Evolutionary conservation across 2,329 filamentous ascomycete genomes (phyloP).

Genomic region (Diplodia seriata): DNA sequence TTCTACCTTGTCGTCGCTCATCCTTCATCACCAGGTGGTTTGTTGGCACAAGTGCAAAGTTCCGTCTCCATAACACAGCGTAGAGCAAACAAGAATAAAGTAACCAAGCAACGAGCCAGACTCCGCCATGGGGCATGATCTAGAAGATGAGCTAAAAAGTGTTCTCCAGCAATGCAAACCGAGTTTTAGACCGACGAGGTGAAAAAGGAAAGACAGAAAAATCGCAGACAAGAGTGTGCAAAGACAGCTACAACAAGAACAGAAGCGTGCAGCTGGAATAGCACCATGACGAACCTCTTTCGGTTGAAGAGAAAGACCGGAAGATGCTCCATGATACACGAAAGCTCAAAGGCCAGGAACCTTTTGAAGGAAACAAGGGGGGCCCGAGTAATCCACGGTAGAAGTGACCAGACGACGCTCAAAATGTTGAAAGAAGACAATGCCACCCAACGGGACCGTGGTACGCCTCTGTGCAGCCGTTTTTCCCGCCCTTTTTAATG

Average conservation of each 20-base stretch:
- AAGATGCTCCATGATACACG: conserved; percentile 2
- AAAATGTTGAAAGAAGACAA: background rate
- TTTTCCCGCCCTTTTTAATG: conserved; percentile 11
- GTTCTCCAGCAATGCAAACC: conserved; percentile 16
- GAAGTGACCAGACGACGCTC: background rate
- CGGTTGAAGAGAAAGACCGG: background rate
- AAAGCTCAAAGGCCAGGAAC: background rate
- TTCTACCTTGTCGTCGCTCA: background rate
- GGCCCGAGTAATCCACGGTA: background rate
- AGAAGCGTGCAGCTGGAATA: background rate
- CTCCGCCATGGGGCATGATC: conserved; percentile 19
- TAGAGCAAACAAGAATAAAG: background rate
- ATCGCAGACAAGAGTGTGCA: background rate
- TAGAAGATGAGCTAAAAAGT: conserved; percentile 15
- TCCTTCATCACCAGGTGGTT: background rate
- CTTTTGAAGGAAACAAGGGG: background rate
- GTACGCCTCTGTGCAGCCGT: conserved; percentile 12
- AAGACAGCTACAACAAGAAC: background rate
- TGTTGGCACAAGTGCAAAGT: background rate
- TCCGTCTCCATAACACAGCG: background rate
- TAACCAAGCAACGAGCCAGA: background rate
- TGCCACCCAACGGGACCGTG: conserved; percentile 14
- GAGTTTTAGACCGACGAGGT: background rate
- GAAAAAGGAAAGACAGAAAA: background rate
- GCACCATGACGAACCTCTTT: background rate